Evolutionary conservation across 129 eudicot genomes (phyloP), one percentile per base, ranked within the genome.

Genomic region (Logfia minima): DNA sequence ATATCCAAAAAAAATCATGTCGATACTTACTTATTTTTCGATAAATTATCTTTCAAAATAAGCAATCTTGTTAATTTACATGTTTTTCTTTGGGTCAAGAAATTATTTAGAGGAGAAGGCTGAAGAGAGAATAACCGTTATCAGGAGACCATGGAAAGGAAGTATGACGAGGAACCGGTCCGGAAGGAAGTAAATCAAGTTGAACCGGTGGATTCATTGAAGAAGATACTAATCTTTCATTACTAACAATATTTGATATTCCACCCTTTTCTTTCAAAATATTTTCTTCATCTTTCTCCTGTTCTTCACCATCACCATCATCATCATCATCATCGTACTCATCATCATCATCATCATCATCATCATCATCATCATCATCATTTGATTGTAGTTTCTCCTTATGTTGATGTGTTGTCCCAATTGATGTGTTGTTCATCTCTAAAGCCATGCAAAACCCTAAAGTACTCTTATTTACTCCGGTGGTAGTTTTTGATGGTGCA

Each of bases 101-200:
- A 23, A 17, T 11, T 9, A 21, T 45, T 9, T 22, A 32, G 69
- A 77, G n/a, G 56, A 35, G 3, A 32, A 53, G 62, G 48, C 9
- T 41, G 13, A 1, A 65, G 70, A 59, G 35, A 78, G 67, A 78
- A 48, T n/a, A 80, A 88, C 91, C 93, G 68, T 91, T 88, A 67
- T 85, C 88, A 59, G 93, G 86, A 32, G 90, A 85, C 92, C 90
- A 85, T 39, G 82, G 86, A 18, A 86, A 73, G 10, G 84, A 70
- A 39, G 78, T 55, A 34, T 72, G 82, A 43, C 87, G 88, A 79
- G 77, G 88, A 75, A 86, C 88, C 77, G 92, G 96, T 43, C 75
- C 85, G 29, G 83, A 85, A 79, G 93, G 88, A 37, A 91, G 93
- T 22, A 91, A 89, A 83, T 88, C 86, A 51, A 88, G 93, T 79